Base-by-base conservation (phyloP, 2,329 filamentous ascomycete genomes). In the Phialemoniopsis sp. region DNA sequence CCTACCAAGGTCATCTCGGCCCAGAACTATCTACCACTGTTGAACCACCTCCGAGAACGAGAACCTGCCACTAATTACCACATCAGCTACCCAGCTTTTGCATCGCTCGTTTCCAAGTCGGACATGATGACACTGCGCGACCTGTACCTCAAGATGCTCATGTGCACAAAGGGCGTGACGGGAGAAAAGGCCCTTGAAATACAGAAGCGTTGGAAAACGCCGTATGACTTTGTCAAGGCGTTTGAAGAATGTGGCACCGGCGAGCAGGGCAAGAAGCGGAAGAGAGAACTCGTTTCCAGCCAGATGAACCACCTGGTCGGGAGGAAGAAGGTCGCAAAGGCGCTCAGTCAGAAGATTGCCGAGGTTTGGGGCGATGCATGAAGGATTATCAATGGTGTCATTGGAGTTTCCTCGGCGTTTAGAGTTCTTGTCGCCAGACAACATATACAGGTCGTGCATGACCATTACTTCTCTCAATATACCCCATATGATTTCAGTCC, bases 61-160 rank as follows among this genome's bases (percentile, higher is more conserved):
- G 63, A 81, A 19, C 71, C 76, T 0, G 57, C 58, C 0, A 60
- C 53, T 8, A 68, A 70, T 4, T 79, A 80, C 53, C 73, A 82
- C 51, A 75, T 89, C 43, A 87, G 75, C 10, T 89, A 89, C 50
- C 64, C 73, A 0, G 82, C 82, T 0, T 90, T 91, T 55, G 78
- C 82, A 0, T 80, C 80, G 1, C 63, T 91, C 33, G 80, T 80
- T 1, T 87, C 82, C 8, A 93, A 93, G 58, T 87, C 84, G 0
- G 83, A 87, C 38, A 76, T 76, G 42, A 76, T 89, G 50, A 87
- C 85, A 0, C 64, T 91, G 9, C 71, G 85, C 40, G 87, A 93
- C 50, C 60, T 90, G 0, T 91, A 79, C 49, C 64, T 93, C 18
- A 90, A 90, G 60, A 91, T 93, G 86, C 72, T 93, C 35, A 89